A percentile compares a stretch with the other conserved stretches of the same genome.
Evolutionary conservation across 805 yeast genomes (phyloP).

Genomic region (Metschnikowia cubensis): DNA sequence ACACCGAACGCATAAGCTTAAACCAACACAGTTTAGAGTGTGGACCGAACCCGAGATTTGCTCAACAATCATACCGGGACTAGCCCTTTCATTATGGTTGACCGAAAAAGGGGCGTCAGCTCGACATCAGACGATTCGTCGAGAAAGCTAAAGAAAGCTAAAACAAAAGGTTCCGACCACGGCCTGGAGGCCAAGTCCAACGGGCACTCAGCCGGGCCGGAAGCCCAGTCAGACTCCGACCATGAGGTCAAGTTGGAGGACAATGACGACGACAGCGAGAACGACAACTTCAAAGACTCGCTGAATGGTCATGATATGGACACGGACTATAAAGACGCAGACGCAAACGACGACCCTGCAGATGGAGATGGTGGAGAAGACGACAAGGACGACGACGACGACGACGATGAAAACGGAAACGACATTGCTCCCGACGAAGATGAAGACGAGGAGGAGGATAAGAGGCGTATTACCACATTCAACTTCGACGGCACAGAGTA

Average conservation of each 20-base stretch:
- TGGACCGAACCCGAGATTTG: neutral
- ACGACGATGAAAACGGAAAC: slow-evolving; percentile 38
- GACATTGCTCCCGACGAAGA: slow-evolving; percentile 28
- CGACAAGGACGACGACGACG: slow-evolving; percentile 24
- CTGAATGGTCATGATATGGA: slow-evolving; percentile 5
- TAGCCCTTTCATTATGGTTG: slow-evolving; percentile 25
- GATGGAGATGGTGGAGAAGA: slow-evolving; percentile 10
- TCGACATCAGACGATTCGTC: slow-evolving; percentile 26
- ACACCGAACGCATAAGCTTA: neutral
- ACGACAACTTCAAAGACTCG: slow-evolving; percentile 3
- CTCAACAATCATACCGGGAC: neutral
- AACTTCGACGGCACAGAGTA: slow-evolving; percentile 75
- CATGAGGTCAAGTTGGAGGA: slow-evolving; percentile 18
- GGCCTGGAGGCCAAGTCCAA: slow-evolving; percentile 11
- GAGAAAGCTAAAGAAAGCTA: slow-evolving; percentile 13
- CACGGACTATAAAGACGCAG: slow-evolving; percentile 6
- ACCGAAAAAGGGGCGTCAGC: slow-evolving; percentile 29
- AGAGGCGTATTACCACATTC: slow-evolving; percentile 45
- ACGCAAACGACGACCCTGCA: slow-evolving; percentile 4
- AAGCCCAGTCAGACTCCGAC: slow-evolving; percentile 22
- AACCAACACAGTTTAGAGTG: neutral
- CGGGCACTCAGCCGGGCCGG: slow-evolving; percentile 12
- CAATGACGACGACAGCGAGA: slow-evolving; percentile 17
- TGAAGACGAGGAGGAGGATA: slow-evolving; percentile 41
- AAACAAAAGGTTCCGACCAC: slow-evolving; percentile 9